Evolutionary conservation across 2,329 filamentous ascomycete species (phyloP).

Genomic region (Aspergillus neoniger): DNA sequence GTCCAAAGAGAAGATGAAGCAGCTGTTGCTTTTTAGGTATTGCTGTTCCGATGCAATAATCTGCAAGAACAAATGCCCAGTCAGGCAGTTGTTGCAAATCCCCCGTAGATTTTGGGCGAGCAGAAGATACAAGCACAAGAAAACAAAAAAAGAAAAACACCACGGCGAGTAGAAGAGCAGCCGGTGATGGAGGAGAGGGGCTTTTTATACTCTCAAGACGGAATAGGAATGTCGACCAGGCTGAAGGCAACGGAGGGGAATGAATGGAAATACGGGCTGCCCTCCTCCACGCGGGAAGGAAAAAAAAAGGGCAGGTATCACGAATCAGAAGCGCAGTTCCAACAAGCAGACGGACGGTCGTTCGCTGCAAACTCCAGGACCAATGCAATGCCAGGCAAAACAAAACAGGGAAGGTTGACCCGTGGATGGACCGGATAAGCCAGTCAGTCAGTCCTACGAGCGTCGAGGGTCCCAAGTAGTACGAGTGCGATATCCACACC

Average conservation of each 20-base stretch:
- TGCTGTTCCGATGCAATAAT: neutral
- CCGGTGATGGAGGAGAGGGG: neutral
- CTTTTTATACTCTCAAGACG: neutral
- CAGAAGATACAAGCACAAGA: neutral
- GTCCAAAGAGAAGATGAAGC: neutral
- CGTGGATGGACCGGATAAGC: slow-evolving; percentile 5
- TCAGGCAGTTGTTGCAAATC: neutral
- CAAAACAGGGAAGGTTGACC: slow-evolving; percentile 9
- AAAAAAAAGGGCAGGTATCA: no score
- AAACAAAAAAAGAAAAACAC: neutral
- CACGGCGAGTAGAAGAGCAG: neutral
- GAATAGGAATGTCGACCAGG: neutral
- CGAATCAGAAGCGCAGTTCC: no score
- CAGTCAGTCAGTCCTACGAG: neutral
- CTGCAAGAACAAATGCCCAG: neutral
- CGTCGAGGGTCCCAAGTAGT: neutral
- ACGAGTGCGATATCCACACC: neutral
- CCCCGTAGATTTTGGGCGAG: neutral
- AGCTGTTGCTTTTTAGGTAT: no score
- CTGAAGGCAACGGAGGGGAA: neutral
- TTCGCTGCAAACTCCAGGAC: neutral
- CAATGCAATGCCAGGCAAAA: neutral
- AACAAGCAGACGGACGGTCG: neutral
- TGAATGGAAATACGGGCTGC: neutral
- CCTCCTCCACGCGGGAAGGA: no score